Percentiles rank a stretch among this genome's conserved stretches.
These are phyloP conservation scores for Trypanosomatidae sp. DNA, from an alignment of 208 protist genomes.

Conservation along the genomic window DNA sequence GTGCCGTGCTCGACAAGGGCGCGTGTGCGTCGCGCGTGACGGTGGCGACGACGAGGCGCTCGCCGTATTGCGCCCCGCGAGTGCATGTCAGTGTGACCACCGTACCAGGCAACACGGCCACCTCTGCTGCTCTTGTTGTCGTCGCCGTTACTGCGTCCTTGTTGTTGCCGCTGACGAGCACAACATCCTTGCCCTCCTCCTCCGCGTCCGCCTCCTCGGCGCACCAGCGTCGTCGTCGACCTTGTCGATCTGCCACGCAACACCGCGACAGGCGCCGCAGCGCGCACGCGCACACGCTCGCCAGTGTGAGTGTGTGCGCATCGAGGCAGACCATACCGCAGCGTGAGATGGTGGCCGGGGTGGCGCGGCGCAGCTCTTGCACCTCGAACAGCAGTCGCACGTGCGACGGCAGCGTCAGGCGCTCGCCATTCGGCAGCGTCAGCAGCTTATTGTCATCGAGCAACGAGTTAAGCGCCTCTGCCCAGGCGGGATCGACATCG, in stretches of 20 bases:
- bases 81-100: too few relatives aligned
- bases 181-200: too few relatives aligned
- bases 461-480: slow-evolving; percentile 98
- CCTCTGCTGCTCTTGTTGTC: too few relatives aligned
- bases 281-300: slow-evolving; percentile 43
- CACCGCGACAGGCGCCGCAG: slow-evolving; percentile 26
- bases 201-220: too few relatives aligned
- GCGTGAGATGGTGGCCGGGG: slow-evolving; percentile 96
- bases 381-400: slow-evolving; percentile 99
- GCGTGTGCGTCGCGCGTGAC: too few relatives aligned
- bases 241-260: slow-evolving; percentile 28
- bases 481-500: slow-evolving; percentile 99
- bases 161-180: too few relatives aligned
- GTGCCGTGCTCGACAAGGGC: too few relatives aligned
- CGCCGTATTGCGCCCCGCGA: too few relatives aligned
- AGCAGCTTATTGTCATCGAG: slow-evolving; percentile 99
- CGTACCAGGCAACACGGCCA: too few relatives aligned
- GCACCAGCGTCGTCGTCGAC: slow-evolving; percentile 28
- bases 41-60: too few relatives aligned
- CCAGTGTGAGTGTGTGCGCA: slow-evolving; percentile 89
- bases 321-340: slow-evolving; percentile 99
- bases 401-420: slow-evolving; percentile 93
- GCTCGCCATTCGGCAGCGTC: slow-evolving; percentile 99
- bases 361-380: slow-evolving; percentile 94
- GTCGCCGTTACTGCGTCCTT: too few relatives aligned